Conservation (phyloP, 2,329 filamentous ascomycete species). For the Xylaria multiplex region DNA sequence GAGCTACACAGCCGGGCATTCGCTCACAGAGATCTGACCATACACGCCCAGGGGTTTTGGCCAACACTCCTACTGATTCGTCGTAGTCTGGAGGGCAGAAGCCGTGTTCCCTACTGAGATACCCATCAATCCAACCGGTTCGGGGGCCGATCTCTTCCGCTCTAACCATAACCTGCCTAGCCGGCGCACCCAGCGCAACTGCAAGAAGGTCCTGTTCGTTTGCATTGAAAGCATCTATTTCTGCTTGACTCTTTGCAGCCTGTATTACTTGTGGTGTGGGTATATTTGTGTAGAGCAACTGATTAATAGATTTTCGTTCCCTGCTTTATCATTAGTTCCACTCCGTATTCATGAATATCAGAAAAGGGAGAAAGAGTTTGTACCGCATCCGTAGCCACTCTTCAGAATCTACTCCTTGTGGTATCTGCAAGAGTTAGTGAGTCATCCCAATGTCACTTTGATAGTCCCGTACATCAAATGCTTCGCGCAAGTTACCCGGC, state of each 20-base stretch:
- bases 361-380: neutral
- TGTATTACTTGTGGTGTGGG: slow-evolving; percentile 54
- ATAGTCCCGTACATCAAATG: slow-evolving; percentile 42
- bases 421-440: slow-evolving; percentile 52
- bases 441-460: neutral
- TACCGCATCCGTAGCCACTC: slow-evolving; percentile 59
- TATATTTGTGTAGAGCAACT: slow-evolving; percentile 58
- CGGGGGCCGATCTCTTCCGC: slow-evolving; percentile 62
- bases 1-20: slow-evolving; percentile 32
- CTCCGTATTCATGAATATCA: neutral
- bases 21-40: slow-evolving; percentile 56
- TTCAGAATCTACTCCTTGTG: slow-evolving; percentile 56
- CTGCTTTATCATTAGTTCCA: slow-evolving; percentile 42
- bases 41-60: slow-evolving; percentile 60
- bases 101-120: slow-evolving; percentile 61
- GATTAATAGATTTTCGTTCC: slow-evolving; percentile 59
- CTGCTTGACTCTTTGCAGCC: slow-evolving; percentile 51
- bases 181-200: slow-evolving; percentile 63
- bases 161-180: slow-evolving; percentile 62
- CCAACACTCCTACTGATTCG: slow-evolving; percentile 58
- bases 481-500: slow-evolving; percentile 50
- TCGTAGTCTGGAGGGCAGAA: slow-evolving; percentile 63
- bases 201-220: slow-evolving; percentile 61
- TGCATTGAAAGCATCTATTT: slow-evolving; percentile 60
- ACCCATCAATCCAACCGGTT: slow-evolving; percentile 65